phyloP scores from a whole-genome alignment of 2,329 filamentous ascomycete species.

The Aureobasidium zeae region DNA sequence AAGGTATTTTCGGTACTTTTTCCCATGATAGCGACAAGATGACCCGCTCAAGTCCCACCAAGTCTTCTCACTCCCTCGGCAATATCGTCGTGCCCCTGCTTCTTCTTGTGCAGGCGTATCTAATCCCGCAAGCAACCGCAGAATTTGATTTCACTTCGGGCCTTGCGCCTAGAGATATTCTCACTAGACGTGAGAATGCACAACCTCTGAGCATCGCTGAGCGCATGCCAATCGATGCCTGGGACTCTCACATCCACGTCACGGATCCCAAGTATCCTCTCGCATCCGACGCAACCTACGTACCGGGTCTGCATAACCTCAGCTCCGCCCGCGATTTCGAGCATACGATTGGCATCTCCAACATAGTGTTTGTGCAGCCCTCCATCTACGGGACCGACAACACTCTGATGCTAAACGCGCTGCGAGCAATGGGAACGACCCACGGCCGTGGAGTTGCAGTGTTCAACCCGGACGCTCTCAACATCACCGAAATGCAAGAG shows the following conservation, averaged over 20 bases:
- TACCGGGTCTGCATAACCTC: slow-evolving; percentile 41
- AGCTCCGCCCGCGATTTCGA: slow-evolving; percentile 37
- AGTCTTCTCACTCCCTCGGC: not conserved
- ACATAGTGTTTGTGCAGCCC: slow-evolving; percentile 25
- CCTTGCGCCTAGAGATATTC: not conserved
- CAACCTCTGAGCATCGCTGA: not conserved
- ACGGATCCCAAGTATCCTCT: slow-evolving; percentile 47
- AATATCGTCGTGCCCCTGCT: not conserved
- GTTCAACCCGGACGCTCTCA: slow-evolving; percentile 23
- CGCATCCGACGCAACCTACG: slow-evolving; percentile 41
- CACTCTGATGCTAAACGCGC: slow-evolving; percentile 25
- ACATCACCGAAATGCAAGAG: slow-evolving; percentile 19
- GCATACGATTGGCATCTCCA: slow-evolving; percentile 21
- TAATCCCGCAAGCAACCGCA: not conserved
- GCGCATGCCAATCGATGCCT: slow-evolving; percentile 40
- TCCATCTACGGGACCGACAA: slow-evolving; percentile 28
- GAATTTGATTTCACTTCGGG: not conserved
- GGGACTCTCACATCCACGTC: slow-evolving; percentile 58
- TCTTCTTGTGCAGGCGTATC: not conserved
- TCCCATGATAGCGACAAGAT: too few species aligned
- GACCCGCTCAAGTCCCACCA: too few species aligned
- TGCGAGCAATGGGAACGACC: slow-evolving; percentile 18
- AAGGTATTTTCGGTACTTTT: too few species aligned
- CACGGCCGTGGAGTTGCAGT: slow-evolving; percentile 25
- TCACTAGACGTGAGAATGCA: not conserved